Evolutionary conservation across 2,329 filamentous ascomycete genomes (phyloP), one percentile per base, ranked within the genome.

Genomic region (Coleophoma cylindrospora): DNA sequence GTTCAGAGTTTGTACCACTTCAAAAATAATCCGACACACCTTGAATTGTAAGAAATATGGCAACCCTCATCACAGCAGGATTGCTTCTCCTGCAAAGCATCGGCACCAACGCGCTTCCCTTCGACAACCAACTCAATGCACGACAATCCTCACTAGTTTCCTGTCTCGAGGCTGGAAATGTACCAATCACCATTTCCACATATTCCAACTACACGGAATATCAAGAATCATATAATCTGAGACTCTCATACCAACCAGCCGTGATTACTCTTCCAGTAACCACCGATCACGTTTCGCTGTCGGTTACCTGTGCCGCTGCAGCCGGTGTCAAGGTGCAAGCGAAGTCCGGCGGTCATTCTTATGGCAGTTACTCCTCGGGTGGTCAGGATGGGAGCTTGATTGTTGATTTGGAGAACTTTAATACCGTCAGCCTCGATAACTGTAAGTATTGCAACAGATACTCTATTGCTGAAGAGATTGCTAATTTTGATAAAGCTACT

Each of bases 311-410:
- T 52, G 77, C 74, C 1, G 61, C 63, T 1, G 57, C 68, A 19
- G 54, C 64, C 43, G 64, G 64, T 11, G 62, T 76, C 19, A 74
- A 76, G 44, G 73, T 81, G 3, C 75, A 76, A 40, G 67, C 76
- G 1, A 75, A 73, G 53, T 70, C 71, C 27, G 78, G 79, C n/a
- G 79, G 78, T 0, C 78, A 81, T 60, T 76, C 74, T 34, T 81
- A 79, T 61, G 78, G 66, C 1, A 77, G 74, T 34, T 76, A 37
- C 22, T 59, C 57, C 4, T 56, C 37, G 0, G 77, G 78, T 2
- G 80, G 79, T 14, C 65, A 68, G 7, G 69, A 79, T 56, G 79
- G 77, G 17, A 70, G 66, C 14, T 63, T 83, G 7, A 71, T 77
- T 50, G 69, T 84, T 54, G 79, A 83, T 56, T 64, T 84, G 50